A percentile compares a stretch with the other conserved stretches of the same genome.
Evolutionary conservation across 1,139 yeast species (phyloP).

Genomic region (Saccharomyces hybrid): DNA sequence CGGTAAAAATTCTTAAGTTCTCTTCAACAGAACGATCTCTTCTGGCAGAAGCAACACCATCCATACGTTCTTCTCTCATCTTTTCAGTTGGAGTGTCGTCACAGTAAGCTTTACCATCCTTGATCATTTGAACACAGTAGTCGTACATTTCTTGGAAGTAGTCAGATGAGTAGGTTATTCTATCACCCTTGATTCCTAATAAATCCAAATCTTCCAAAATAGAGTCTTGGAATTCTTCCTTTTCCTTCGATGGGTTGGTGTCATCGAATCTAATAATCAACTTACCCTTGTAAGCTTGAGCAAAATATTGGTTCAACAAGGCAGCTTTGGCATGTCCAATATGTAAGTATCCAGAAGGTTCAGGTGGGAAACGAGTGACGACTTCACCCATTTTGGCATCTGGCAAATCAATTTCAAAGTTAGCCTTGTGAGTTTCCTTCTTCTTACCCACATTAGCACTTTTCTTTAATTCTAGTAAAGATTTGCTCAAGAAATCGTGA

Average conservation of each 20-base stretch:
- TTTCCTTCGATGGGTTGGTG: constrained; percentile 94
- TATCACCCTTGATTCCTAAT: constrained; percentile 87
- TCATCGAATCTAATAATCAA: constrained; percentile 93
- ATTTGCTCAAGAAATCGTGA: constrained; percentile 59
- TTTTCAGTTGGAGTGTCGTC: constrained; percentile 89
- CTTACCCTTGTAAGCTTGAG: constrained; percentile 88
- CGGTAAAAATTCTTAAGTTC: constrained; percentile 71
- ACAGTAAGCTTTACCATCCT: constrained; percentile 93
- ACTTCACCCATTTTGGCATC: constrained; percentile 90
- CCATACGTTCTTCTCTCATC: constrained; percentile 98
- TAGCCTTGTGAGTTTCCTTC: constrained; percentile 80
- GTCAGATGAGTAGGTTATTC: constrained; percentile 80
- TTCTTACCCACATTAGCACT: constrained; percentile 54
- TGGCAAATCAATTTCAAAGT: constrained; percentile 83
- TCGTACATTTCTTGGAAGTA: constrained; percentile 89
- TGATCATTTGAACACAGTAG: constrained; percentile 72
- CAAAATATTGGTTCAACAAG: constrained; percentile 88
- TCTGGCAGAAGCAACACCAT: constrained; percentile 83
- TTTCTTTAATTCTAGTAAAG: constrained; percentile 69
- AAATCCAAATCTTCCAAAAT: constrained; percentile 83
- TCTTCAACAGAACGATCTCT: constrained; percentile 90
- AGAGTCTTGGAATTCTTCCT: constrained; percentile 84
- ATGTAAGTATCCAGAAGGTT: constrained; percentile 87
- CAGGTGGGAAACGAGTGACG: constrained; percentile 91
- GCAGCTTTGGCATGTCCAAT: constrained; percentile 99